Evolutionary conservation across 2,329 filamentous ascomycete genomes (phyloP), one percentile per base, ranked within the genome.

Genomic region (Sporothrix brasiliensis): DNA sequence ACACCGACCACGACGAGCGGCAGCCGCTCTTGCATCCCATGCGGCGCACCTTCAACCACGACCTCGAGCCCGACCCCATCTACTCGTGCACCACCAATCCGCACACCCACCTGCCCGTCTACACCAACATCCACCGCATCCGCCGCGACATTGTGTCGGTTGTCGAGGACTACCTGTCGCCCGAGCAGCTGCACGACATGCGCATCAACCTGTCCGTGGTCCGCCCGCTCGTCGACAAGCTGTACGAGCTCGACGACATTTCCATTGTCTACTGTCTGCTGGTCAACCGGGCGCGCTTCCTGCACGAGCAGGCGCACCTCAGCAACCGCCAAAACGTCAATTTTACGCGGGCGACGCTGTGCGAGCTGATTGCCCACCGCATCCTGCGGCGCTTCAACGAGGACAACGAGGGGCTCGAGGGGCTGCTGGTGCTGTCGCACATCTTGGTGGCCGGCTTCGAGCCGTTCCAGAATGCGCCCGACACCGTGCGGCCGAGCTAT

Each of bases 221-320:
- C 24, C 87, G 92, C 71, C 92, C 92, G 0, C 81, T 95, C 34
- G 91, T 95, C n/a, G 91, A 95, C 77, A 91, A 92, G 77, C 85
- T 94, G 10, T 95, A 93, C 77, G 89, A 92, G 75, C 85, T 89
- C 71, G 86, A 92, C 71, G 92, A 95, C 81, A 89, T 94, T 52
- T 94, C 92, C 1, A 89, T 94, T 69, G 91, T 95, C 13, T 95
- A 94, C 78, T 94, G 92, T 77, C 81, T 96, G 72, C 85, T 96
- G 27, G 92, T 95, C 74, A 95, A 96, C 76, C 87, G 92, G 16
- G 88, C 89, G 47, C 91, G 93, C 76, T 95, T 95, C 76, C 83
- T 94, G 30, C 86, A 90, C 69, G 91, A 95, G 78, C 92, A 95
- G 78, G 85, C 88, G 13, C 89, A 91, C 75, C 86, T 92, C 76